Evolutionary conservation across 2,329 filamentous ascomycete genomes (phyloP).

Genomic region (Aspergillus sp.): DNA sequence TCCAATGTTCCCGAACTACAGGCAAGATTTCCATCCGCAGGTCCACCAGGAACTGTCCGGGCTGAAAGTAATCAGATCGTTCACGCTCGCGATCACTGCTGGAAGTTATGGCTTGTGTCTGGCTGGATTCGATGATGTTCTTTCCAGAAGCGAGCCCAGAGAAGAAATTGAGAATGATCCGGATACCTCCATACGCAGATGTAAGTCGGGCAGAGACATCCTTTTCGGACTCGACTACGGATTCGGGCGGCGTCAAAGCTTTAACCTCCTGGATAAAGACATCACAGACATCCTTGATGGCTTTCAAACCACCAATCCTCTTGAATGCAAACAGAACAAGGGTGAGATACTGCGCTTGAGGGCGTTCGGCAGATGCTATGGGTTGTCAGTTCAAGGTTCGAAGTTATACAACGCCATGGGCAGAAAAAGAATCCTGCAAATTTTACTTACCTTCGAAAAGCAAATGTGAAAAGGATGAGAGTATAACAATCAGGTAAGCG

Average conservation of each 20-base stretch:
- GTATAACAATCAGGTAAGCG: slow-evolving; percentile 73
- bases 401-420: slow-evolving; percentile 5
- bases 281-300: slow-evolving; percentile 65
- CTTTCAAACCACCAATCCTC: slow-evolving; percentile 66
- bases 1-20: slow-evolving; percentile 72
- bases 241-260: slow-evolving; percentile 38
- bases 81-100: slow-evolving; percentile 49
- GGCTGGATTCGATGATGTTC: slow-evolving; percentile 68
- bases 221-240: slow-evolving; percentile 32
- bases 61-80: slow-evolving; percentile 55
- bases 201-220: slow-evolving; percentile 39
- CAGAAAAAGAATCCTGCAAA: not conserved
- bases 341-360: slow-evolving; percentile 51
- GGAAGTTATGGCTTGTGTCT: slow-evolving; percentile 48
- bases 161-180: slow-evolving; percentile 80
- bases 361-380: slow-evolving; percentile 41
- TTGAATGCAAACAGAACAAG: slow-evolving; percentile 84
- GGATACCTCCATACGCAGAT: slow-evolving; percentile 58
- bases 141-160: slow-evolving; percentile 68
- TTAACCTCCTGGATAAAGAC: slow-evolving; percentile 58
- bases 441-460: slow-evolving; percentile 58
- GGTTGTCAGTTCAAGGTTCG: not conserved
- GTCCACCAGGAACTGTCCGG: slow-evolving; percentile 77
- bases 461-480: slow-evolving; percentile 71
- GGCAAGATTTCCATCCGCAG: slow-evolving; percentile 74